Conservation (phyloP, 2,329 filamentous ascomycete species). For the Pezicula neosporulosa region DNA sequence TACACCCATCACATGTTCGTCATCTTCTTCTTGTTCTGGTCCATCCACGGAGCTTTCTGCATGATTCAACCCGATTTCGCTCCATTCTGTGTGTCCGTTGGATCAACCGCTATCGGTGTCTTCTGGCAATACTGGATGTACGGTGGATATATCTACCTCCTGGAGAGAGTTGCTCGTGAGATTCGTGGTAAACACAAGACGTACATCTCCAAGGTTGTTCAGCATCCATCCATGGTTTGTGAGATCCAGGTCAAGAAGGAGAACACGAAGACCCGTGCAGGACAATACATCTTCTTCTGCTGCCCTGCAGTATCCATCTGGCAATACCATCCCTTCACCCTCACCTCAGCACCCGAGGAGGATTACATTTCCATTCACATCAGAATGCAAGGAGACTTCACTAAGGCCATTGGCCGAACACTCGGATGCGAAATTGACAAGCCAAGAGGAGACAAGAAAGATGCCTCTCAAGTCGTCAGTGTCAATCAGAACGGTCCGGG, state of each 20-base stretch:
- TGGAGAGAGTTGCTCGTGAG: conserved; percentile 76
- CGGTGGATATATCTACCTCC: conserved; percentile 74
- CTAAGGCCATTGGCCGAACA: conserved; percentile 62
- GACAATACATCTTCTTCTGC: conserved; percentile 87
- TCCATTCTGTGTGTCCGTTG: conserved; percentile 71
- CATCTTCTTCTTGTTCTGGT: conserved; percentile 87
- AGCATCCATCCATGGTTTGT: conserved; percentile 84
- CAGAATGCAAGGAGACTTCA: conserved; percentile 80
- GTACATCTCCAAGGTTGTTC: conserved; percentile 83
- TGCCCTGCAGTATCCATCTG: conserved; percentile 82
- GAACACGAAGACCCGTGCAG: conserved; percentile 74
- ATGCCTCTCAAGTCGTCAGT: conserved; percentile 65
- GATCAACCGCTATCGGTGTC: conserved; percentile 64
- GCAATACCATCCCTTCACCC: conserved; percentile 86
- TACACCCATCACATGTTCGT: conserved; percentile 87
- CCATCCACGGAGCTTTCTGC: conserved; percentile 84
- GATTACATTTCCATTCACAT: conserved; percentile 88
- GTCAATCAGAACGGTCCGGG: conserved; percentile 52
- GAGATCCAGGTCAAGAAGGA: conserved; percentile 94
- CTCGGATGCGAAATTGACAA: conserved; percentile 73
- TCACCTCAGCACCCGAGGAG: conserved; percentile 84
- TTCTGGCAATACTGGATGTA: conserved; percentile 93
- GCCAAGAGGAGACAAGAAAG: conserved; percentile 44
- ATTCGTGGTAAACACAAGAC: conserved; percentile 79
- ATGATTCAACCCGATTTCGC: conserved; percentile 85